Percentiles rank a stretch among this genome's conserved stretches.
Conservation (phyloP, 176 grass and related monocot species). For the Aegilops umbellulata region DNA sequence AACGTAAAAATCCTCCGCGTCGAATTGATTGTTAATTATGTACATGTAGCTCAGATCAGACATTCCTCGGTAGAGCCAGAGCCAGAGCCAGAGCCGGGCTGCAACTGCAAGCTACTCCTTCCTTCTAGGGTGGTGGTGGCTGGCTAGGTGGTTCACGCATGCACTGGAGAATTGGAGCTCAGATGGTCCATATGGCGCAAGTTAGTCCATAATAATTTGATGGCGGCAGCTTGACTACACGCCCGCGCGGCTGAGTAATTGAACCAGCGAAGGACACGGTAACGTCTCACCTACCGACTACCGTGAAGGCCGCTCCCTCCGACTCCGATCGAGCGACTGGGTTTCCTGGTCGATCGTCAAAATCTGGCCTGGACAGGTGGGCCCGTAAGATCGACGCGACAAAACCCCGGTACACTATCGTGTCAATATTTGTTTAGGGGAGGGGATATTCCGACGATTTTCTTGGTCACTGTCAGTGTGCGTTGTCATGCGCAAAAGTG, state of each 20-base stretch:
- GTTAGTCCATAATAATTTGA: not conserved
- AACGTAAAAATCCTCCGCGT: not conserved
- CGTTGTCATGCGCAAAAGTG: not conserved
- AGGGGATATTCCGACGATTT: not conserved
- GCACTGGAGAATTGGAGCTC: not conserved
- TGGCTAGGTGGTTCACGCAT: not conserved
- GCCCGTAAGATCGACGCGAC: not conserved
- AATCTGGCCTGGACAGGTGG: not conserved
- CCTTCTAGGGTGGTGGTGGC: not conserved
- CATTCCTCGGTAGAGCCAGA: constrained; percentile 3
- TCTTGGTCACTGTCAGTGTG: not conserved
- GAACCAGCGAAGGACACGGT: not conserved
- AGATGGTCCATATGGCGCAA: not conserved
- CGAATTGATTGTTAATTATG: not conserved
- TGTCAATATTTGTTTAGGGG: no score
- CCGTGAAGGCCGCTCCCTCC: not conserved
- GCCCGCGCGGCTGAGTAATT: not conserved
- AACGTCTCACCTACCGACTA: constrained; percentile 46
- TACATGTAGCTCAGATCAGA: not conserved
- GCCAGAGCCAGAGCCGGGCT: not conserved
- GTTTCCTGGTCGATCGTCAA: not conserved
- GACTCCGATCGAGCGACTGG: not conserved
- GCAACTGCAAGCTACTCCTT: not conserved
- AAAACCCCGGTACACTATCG: not conserved
- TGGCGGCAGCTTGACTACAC: not conserved